Evolutionary conservation across 2,329 filamentous ascomycete species (phyloP), one percentile per base, ranked within the genome.

Genomic region (Ophiostoma quercus): DNA sequence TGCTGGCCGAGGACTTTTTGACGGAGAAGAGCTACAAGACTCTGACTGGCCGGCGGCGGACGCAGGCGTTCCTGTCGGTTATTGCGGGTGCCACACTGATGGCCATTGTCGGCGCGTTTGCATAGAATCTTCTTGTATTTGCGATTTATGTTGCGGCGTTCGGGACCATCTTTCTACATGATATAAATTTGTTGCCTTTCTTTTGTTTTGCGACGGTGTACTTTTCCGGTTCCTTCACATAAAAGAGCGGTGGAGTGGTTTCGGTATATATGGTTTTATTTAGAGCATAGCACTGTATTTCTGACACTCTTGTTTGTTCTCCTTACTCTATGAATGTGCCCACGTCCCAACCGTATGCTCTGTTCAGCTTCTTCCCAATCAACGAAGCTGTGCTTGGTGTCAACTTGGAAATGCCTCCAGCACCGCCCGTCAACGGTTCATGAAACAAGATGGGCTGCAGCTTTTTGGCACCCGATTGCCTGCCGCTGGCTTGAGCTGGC

Each of bases 1-100:
- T 96, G 25, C 83, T 96, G 66, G 90, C 92, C 0, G 92, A 96
- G 78, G 92, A 96, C 75, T 96, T 96, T 74, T 76, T 93, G 71
- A 88, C 86, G 14, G 90, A 92, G 74, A 89, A 91, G 81, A 92
- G 89, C 78, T 92, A 91, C 82, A 84, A 83, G 74, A 82, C 85
- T 25, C 80, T 92, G 51, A 84, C 84, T 70, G 90, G 90, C 0
- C 84, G 79, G 75, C 86, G 82, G 74, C 82, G 90, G 43, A 79
- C 88, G 14, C 82, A 85, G 67, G 90, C 90, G 0, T 91, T 87
- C 70, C 70, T 87, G 39, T 80, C 88, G 5, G 89, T 92, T 1
- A 81, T 88, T 37, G 80, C 81, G 0, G 90, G 90, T 0, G 88
- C 90, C 0, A 79, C 84, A 67, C 81, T 90, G 67, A 92, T 92